Percentiles rank a stretch among this genome's conserved stretches.
These are phyloP conservation scores for Backusella morwellensis DNA, from an alignment of 192 early-diverging fungal species.

Conservation along the genomic window DNA sequence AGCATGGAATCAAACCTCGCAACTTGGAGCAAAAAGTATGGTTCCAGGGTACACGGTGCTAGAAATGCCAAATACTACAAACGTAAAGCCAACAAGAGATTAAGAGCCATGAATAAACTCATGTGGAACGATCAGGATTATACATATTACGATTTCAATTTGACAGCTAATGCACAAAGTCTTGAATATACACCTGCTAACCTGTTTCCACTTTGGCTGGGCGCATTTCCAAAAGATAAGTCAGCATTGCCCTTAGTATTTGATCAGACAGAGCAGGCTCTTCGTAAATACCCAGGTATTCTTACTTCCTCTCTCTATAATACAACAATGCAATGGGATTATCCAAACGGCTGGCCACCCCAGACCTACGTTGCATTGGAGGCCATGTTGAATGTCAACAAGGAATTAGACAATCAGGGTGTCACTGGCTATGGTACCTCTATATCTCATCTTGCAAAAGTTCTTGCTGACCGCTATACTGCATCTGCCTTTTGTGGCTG, in stretches of 20 bases:
- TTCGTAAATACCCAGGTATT: constrained; percentile 54
- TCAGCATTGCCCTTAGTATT: constrained; percentile 38
- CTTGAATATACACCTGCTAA: constrained; percentile 44
- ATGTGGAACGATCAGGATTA: constrained; percentile 48
- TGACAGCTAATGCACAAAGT: constrained; percentile 34
- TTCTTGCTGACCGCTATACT: constrained; percentile 52
- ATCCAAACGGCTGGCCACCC: constrained; percentile 70
- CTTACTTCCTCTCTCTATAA: constrained; percentile 55
- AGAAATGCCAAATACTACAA: constrained; percentile 24
- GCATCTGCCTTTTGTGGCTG: constrained; percentile 64
- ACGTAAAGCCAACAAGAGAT: constrained; percentile 34
- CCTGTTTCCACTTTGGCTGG: constrained; percentile 65
- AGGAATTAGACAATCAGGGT: not conserved
- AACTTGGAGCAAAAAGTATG: constrained; percentile 19
- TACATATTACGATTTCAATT: constrained; percentile 57
- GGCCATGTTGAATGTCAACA: constrained; percentile 38
- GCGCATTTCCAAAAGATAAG: constrained; percentile 14
- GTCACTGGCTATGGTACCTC: not conserved
- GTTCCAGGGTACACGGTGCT: not conserved
- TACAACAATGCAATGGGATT: constrained; percentile 74
- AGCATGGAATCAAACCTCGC: constrained; percentile 47
- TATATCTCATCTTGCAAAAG: not conserved
- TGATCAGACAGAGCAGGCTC: constrained; percentile 24
- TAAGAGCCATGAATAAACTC: constrained; percentile 47
- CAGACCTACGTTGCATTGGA: constrained; percentile 55